These are phyloP conservation scores for Colletotrichum costaricense DNA, from an alignment of 2,329 filamentous ascomycete genomes.

Conservation along the genomic window DNA sequence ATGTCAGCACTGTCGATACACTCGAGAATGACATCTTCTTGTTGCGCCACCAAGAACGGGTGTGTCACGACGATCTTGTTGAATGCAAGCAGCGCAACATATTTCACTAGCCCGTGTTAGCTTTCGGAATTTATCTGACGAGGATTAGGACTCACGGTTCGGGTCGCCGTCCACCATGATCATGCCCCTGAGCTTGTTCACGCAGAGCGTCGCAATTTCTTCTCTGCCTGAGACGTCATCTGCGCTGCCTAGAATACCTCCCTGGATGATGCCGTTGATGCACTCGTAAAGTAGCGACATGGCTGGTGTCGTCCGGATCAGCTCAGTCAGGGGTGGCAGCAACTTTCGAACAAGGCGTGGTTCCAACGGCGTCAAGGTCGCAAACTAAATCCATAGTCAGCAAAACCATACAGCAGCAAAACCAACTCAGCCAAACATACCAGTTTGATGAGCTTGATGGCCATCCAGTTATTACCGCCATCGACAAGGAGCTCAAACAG, in stretches of 20 bases:
- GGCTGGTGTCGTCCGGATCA: constrained; percentile 93
- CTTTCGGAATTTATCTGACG: background rate
- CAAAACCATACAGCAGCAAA: background rate
- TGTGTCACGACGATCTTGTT: constrained; percentile 94
- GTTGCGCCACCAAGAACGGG: constrained; percentile 86
- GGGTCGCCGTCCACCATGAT: constrained; percentile 92
- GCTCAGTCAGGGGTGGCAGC: constrained; percentile 87
- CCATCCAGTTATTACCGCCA: constrained; percentile 99
- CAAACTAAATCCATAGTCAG: constrained; percentile 72
- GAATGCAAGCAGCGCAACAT: constrained; percentile 93
- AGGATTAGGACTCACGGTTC: constrained; percentile 73
- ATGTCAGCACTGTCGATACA: constrained; percentile 97
- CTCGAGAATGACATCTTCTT: constrained; percentile 95
- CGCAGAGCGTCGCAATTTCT: constrained; percentile 91
- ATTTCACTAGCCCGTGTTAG: constrained; percentile 76
- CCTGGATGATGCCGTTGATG: constrained; percentile 98
- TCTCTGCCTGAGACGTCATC: constrained; percentile 86
- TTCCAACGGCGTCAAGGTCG: constrained; percentile 91
- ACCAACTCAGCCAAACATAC: constrained; percentile 58
- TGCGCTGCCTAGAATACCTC: constrained; percentile 87
- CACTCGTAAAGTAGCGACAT: constrained; percentile 99
- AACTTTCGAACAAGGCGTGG: constrained; percentile 92
- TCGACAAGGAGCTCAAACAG: constrained; percentile 93
- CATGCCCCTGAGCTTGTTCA: constrained; percentile 93
- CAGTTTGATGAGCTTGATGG: constrained; percentile 98